Conservation (phyloP, 2,329 filamentous ascomycete species). For the Paecilomyces variotii region DNA sequence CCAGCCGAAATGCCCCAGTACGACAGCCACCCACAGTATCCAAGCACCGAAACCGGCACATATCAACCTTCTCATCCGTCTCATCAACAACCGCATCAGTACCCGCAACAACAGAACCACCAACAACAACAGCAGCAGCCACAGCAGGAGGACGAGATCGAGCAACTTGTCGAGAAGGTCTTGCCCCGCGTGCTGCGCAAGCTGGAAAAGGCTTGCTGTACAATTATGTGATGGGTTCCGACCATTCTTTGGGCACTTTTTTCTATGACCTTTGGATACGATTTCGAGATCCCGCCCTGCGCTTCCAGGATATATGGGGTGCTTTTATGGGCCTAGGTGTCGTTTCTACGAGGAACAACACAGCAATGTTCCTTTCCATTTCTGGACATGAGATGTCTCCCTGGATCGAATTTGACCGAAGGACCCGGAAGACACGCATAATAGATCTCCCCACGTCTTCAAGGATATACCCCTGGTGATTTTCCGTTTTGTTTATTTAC, state of each 20-base stretch:
- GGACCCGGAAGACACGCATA: too few species aligned
- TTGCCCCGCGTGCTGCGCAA: slow-evolving; percentile 55
- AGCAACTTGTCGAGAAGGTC: slow-evolving; percentile 53
- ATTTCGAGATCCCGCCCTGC: background rate
- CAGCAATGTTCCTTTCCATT: too few species aligned
- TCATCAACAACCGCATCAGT: slow-evolving; percentile 30
- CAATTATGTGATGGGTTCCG: slow-evolving; percentile 56
- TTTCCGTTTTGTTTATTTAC: background rate
- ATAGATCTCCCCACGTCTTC: background rate
- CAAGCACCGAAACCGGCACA: slow-evolving; percentile 24
- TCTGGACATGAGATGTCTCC: too few species aligned
- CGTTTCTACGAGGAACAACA: too few species aligned
- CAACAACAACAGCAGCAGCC: slow-evolving; percentile 22
- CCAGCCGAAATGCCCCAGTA: slow-evolving; percentile 45
- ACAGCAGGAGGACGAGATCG: slow-evolving; percentile 44
- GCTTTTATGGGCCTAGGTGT: background rate
- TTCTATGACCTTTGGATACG: background rate
- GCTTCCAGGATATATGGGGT: background rate
- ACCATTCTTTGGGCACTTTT: background rate
- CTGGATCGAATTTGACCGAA: too few species aligned
- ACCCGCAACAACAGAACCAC: slow-evolving; percentile 41
- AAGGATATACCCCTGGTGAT: background rate
- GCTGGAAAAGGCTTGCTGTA: slow-evolving; percentile 62
- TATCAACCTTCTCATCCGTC: slow-evolving; percentile 27
- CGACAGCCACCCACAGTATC: slow-evolving; percentile 33